Evolutionary conservation across 352 stramenopile species (phyloP).

Genomic region (Pythium plurisporium): DNA sequence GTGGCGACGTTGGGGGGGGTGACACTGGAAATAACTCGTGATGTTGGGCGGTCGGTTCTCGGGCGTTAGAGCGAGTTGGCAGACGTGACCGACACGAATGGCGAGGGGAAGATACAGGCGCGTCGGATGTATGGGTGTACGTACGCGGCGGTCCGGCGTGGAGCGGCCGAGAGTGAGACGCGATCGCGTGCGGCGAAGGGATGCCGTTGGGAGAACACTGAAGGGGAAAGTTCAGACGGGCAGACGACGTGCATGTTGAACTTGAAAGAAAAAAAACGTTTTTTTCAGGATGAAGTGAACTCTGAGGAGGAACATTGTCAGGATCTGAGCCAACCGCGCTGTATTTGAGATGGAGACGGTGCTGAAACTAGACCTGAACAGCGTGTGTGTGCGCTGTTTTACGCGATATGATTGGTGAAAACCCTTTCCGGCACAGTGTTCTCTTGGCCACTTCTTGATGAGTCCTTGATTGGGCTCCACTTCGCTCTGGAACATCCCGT

Average conservation of each 20-base stretch:
- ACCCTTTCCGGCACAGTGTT: not conserved
- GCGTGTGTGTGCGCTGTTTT: conserved; percentile 5
- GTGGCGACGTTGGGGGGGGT: too few relatives aligned
- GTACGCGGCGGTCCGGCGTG: too few relatives aligned
- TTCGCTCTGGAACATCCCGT: conserved; percentile 4
- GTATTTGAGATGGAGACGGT: not conserved
- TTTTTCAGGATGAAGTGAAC: not conserved
- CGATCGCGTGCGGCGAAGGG: too few relatives aligned
- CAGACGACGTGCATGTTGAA: not conserved
- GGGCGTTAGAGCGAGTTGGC: not conserved
- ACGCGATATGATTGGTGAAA: conserved; percentile 24
- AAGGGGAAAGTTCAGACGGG: conserved; percentile 1
- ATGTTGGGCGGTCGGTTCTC: too few relatives aligned
- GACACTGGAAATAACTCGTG: too few relatives aligned
- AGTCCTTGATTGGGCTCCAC: not conserved
- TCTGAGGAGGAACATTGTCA: not conserved
- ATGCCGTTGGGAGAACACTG: too few relatives aligned
- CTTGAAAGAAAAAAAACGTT: conserved; percentile 8
- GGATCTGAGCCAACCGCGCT: not conserved
- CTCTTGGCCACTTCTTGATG: conserved; percentile 11
- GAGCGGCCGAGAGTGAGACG: too few relatives aligned
- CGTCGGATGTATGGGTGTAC: too few relatives aligned
- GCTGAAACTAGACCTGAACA: not conserved
- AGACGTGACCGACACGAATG: not conserved
- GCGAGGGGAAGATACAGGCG: not conserved